Base-by-base conservation (phyloP, 129 eudicot genomes). In the Lactuca saligna region DNA sequence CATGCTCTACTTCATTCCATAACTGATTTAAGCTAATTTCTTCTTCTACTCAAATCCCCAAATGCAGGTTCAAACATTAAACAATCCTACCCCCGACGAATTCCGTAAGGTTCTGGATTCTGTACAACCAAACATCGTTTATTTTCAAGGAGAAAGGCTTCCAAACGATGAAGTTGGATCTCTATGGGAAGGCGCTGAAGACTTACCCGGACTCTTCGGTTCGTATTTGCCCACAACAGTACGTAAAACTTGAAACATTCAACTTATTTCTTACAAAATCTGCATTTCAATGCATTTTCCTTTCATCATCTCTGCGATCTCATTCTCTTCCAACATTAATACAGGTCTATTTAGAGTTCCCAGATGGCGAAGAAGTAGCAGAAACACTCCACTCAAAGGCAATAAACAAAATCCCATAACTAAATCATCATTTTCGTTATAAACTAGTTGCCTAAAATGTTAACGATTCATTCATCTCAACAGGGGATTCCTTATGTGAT, bases 401-500 rank as follows among this genome's bases (percentile, higher is more conserved):
- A 75, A 61, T 8, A 11, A 61, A 51, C 61, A 37, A 59, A 68
- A 53, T 3, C n/a, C 7, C 5, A 48, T 17, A 6, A 46, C 37
- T 7, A 46, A 66, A 38, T 66, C 33, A 49, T 50, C 1, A 33
- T 39, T 50, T 51, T 57, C 8, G 13, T 38, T 68, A 39, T 51
- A 37, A 76, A 68, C n/a, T 60, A 54, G 50, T 39, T 29, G 16
- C 11, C 16, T 14, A 38, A 49, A 59, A 66, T 46, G 17, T 33
- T 41, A 63, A 57, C 11, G 38, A 74, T n/a, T 17, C 53, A 5
- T 70, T 75, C 54, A 55, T 70, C 38, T 68, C 69, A 75, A 73
- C 88, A 93, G 99, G 97, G 99, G 61, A 81, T 93, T 57, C 90
- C 97, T 38, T 93, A 86, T 66, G 95, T 93, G 64, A 87, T 93